Conservation (phyloP, 495 filamentous ascomycete species). For the Staphylotrichum longicolle region DNA sequence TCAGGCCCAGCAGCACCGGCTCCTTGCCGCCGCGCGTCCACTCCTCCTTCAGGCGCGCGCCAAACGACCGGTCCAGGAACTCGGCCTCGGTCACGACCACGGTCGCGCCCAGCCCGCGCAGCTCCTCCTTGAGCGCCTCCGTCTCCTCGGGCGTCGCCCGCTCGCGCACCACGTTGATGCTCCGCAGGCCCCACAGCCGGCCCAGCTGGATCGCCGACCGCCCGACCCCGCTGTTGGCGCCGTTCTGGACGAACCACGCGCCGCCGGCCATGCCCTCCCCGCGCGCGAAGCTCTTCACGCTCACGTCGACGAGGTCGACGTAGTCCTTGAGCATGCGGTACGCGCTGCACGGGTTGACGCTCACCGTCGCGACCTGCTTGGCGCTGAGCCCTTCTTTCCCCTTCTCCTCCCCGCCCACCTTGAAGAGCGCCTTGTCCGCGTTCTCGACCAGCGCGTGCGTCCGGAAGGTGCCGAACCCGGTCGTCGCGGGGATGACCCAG, state of each 20-base stretch:
- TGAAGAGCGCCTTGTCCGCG: slow-evolving; percentile 58
- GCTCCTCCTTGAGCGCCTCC: slow-evolving; percentile 64
- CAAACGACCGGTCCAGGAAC: slow-evolving; percentile 59
- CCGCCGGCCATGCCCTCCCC: slow-evolving; percentile 48
- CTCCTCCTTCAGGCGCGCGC: slow-evolving; percentile 57
- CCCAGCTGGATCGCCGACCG: slow-evolving; percentile 84
- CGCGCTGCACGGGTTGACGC: slow-evolving; percentile 88
- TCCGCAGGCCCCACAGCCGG: slow-evolving; percentile 77
- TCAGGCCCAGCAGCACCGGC: slow-evolving; percentile 71
- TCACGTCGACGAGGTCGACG: slow-evolving; percentile 46
- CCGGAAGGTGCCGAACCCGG: slow-evolving; percentile 86
- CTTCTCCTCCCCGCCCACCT: slow-evolving; percentile 51
- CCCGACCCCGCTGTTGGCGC: slow-evolving; percentile 90
- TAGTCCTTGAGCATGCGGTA: slow-evolving; percentile 91
- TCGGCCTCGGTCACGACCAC: slow-evolving; percentile 80
- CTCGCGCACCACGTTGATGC: slow-evolving; percentile 79
- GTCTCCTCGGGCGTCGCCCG: slow-evolving; percentile 60
- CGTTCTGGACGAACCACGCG: slow-evolving; percentile 94
- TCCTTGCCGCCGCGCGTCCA: slow-evolving; percentile 68
- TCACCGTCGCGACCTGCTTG: slow-evolving; percentile 77
- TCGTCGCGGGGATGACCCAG: slow-evolving; percentile 83
- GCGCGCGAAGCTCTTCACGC: slow-evolving; percentile 34
- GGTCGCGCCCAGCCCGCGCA: slow-evolving; percentile 69
- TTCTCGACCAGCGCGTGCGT: slow-evolving; percentile 77
- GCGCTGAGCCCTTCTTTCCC: slow-evolving; percentile 59